phyloP scores from a whole-genome alignment of 2,329 filamentous ascomycete genomes.

The Mycosphaerella sp. region DNA sequence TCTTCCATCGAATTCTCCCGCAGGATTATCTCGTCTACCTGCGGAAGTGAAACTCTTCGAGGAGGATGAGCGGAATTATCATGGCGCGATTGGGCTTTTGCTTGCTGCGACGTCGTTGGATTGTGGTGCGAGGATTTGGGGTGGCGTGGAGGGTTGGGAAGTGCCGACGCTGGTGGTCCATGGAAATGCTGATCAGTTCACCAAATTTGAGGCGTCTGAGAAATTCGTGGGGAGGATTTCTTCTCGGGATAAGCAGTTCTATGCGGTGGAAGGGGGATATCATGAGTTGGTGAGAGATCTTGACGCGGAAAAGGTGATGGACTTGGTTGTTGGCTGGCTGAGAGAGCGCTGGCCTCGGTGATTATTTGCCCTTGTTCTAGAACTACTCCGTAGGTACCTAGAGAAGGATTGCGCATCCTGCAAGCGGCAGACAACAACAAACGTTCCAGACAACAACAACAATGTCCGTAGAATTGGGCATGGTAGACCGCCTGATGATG shows the following conservation, averaged over 20 bases:
- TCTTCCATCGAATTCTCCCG: background rate
- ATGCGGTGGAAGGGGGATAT: background rate
- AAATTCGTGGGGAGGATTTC: background rate
- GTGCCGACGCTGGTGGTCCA: background rate
- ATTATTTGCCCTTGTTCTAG: too few relatives aligned
- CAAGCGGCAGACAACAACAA: too few relatives aligned
- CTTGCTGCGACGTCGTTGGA: background rate
- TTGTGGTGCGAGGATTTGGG: background rate
- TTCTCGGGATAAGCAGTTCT: background rate
- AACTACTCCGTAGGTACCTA: too few relatives aligned
- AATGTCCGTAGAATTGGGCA: too few relatives aligned
- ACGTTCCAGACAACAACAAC: too few relatives aligned
- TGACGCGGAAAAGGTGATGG: background rate
- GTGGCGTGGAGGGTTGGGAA: background rate
- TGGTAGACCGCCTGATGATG: too few relatives aligned
- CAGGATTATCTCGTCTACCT: background rate
- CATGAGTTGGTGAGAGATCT: background rate
- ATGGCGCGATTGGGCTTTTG: background rate
- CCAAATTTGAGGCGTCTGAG: background rate
- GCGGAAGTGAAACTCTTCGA: background rate
- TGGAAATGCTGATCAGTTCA: background rate
- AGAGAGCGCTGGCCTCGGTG: too few relatives aligned
- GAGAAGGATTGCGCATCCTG: too few relatives aligned
- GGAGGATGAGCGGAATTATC: background rate
- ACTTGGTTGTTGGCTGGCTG: background rate